Evolutionary conservation across 148 eudicot genomes (phyloP).

Genomic region (Rhododendron griersonianum): DNA sequence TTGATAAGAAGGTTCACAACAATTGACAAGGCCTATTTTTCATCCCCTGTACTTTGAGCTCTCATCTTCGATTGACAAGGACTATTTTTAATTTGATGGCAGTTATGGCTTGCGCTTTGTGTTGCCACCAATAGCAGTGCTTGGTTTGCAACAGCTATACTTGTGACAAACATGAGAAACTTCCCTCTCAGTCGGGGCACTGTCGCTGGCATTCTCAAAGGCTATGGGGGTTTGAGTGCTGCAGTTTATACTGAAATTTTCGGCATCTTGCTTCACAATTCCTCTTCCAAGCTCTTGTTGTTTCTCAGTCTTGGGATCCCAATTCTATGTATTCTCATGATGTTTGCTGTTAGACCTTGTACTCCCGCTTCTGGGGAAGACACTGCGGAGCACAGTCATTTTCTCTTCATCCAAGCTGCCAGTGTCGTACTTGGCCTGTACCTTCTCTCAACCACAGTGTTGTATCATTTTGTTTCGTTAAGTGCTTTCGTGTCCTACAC

Average conservation of each 20-base stretch:
- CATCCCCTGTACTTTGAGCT: not conserved
- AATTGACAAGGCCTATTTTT: no score
- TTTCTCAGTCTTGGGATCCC: slow-evolving; percentile 80
- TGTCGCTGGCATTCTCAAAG: slow-evolving; percentile 84
- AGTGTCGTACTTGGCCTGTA: slow-evolving; percentile 69
- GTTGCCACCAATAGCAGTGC: slow-evolving; percentile 80
- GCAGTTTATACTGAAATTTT: slow-evolving; percentile 78
- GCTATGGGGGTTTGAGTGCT: slow-evolving; percentile 78
- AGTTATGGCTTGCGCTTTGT: slow-evolving; percentile 81
- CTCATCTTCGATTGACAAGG: not conserved
- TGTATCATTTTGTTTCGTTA: slow-evolving; percentile 38
- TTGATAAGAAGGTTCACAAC: no score
- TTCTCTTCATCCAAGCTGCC: slow-evolving; percentile 68
- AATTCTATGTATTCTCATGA: slow-evolving; percentile 45
- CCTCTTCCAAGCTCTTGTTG: slow-evolving; percentile 57
- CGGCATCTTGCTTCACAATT: slow-evolving; percentile 43
- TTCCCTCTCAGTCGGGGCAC: slow-evolving; percentile 81
- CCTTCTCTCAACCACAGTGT: slow-evolving; percentile 55
- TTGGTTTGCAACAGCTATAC: slow-evolving; percentile 76
- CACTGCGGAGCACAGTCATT: slow-evolving; percentile 55
- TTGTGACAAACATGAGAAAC: slow-evolving; percentile 92
- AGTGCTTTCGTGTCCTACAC: slow-evolving; percentile 35
- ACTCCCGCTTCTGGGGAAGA: slow-evolving; percentile 71
- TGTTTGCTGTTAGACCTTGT: slow-evolving; percentile 78
- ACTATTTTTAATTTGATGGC: slow-evolving; percentile 16